Percentiles rank a stretch among this genome's conserved stretches.
Conservation (phyloP, 768 basidiomycete genomes). For the Lactarius hengduanensis region DNA sequence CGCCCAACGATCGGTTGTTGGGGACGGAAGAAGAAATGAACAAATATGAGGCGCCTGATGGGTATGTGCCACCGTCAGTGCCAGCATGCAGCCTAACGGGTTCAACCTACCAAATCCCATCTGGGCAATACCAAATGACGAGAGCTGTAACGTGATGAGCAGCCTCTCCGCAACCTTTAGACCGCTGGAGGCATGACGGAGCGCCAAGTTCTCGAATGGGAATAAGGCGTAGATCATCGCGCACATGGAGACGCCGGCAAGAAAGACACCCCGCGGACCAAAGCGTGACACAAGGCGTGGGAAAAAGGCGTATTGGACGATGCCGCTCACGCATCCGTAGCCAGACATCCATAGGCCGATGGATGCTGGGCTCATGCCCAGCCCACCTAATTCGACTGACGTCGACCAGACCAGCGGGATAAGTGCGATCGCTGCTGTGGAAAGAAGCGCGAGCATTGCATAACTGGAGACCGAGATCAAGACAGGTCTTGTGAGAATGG, state of each 20-base stretch:
- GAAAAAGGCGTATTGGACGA: conserved; percentile 41
- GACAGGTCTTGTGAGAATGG: conserved; percentile 30
- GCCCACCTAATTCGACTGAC: too few species aligned
- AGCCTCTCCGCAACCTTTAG: not conserved
- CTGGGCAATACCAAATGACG: not conserved
- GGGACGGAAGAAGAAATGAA: conserved; percentile 64
- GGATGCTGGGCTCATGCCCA: too few species aligned
- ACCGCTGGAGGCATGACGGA: not conserved
- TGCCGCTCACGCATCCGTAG: conserved; percentile 39
- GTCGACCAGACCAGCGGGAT: conserved; percentile 46
- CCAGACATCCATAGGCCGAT: conserved; percentile 41
- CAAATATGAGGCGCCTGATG: conserved; percentile 62
- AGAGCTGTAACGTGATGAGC: not conserved
- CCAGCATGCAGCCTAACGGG: not conserved
- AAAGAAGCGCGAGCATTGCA: conserved; percentile 41
- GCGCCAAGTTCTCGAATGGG: conserved; percentile 26
- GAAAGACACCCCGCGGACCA: conserved; percentile 39
- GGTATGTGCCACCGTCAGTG: not conserved
- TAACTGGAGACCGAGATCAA: conserved; percentile 46
- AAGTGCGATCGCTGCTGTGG: conserved; percentile 42
- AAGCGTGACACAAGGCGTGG: conserved; percentile 36
- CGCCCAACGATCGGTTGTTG: conserved; percentile 60
- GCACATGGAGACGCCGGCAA: conserved; percentile 30
- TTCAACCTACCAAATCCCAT: not conserved
- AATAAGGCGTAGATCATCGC: conserved; percentile 32